Evolutionary conservation across 805 yeast genomes (phyloP), one percentile per base, ranked within the genome.

Genomic region (Spathaspora hagerdaliae): DNA sequence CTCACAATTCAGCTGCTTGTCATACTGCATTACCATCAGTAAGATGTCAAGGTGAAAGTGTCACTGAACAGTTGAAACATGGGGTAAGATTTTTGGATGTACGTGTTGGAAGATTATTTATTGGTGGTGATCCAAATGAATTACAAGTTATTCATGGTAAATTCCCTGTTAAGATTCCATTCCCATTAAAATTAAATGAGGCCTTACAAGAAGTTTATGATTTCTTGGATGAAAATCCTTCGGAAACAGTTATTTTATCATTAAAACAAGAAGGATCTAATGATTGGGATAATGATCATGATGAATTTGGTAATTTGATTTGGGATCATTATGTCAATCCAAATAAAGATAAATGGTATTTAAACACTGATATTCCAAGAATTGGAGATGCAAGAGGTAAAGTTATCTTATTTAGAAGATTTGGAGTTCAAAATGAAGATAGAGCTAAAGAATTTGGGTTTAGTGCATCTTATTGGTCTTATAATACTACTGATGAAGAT

Each of bases 1-100:
- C 92, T n/a, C 94, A 86, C 66, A 85, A 86, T 59, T 75, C 87
- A 36, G 88, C 85, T 11, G 92, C 92, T 6, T 80, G 77, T 53
- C 82, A 83, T 59, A 67, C 76, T 7, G 84, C 91, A 2, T 65
- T 84, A 39, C 92, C 92, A 27, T 79, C 88, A 0, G 91, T 86
- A 29, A 84, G 81, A 58, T 86, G 94, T 60, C 94, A 86, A 61
- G 85, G 80, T 13, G 77, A 71, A 7, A 62, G 79, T 1, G 71
- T 86, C 41, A 62, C 73, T 2, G 79, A 77, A 2, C 94, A 86
- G 63, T 75, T 86, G 66, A 63, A 75, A 43, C 71, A 85, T 53
- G 94, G 94, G 11, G 84, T 86, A n/a, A 71, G 94, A 47, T 86
- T 85, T 53, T 68, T 86, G 48, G 94, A 86, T 56, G 63, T 86